Base-by-base conservation (phyloP, 129 eudicot genomes). In the Silybum marianum region DNA sequence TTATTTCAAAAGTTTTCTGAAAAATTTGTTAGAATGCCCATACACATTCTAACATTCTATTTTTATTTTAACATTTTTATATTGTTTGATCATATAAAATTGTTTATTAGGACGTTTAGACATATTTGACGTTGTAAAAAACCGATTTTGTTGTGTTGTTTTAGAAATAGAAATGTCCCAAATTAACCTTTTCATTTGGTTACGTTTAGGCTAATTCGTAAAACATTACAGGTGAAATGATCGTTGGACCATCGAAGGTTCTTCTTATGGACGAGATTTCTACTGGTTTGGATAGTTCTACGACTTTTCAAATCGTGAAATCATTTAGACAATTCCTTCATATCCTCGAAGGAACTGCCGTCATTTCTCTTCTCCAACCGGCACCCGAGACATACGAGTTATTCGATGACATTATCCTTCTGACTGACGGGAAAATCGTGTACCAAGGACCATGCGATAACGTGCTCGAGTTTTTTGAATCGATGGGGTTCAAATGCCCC, bases 291-390 rank as follows among this genome's bases (percentile, higher is more conserved):
- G 95, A 91, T 79, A 91, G 95, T 71, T 91, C 95, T 4, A 91
- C 95, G 46, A 89, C 95, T 51, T 91, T 76, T 80, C 91, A 88
- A 69, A 91, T 88, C 18, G 91, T 91, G 66, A 88, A 91, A 19
- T 74, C 89, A 9, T 77, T 90, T 2, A 62, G 82, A 22, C 91
- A 92, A 38, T 75, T 71, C 69, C 85, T 90, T 21, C 97, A 92
- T 82, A 92, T 92, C 75, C 88, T 92, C 25, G 77, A 84, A 74
- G 95, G 93, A 71, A 92, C 95, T 68, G 91, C 91, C 12, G 69
- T 92, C 58, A 88, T 92, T 60, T 90, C 97, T 7, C 97, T 92
- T 71, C 87, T 92, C 62, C 97, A 92, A 77, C 97, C 95, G 4
- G 97, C 92, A 44, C 97, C 97, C 10, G 97, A 92, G 71, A 92